Base-by-base conservation (phyloP, 768 basidiomycete genomes). In the Epithele typhae region DNA sequence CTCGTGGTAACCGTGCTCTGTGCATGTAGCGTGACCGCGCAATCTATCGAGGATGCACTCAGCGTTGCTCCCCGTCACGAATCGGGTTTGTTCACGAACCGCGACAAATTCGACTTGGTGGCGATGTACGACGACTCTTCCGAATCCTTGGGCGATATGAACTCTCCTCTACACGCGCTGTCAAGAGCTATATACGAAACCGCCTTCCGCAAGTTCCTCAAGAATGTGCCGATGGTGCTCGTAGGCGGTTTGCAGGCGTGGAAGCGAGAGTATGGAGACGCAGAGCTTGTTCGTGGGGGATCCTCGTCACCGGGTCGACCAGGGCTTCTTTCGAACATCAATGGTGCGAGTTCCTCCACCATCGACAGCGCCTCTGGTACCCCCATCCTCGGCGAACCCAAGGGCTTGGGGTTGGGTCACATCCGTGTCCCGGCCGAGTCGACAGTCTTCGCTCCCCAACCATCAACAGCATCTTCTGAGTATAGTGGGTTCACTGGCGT, bases 41-140 rank as follows among this genome's bases (percentile, higher is more conserved):
- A 73, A 37, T 71, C 69, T 22, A 76, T 98, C 9, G 92, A 95
- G 64, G 75, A 85, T 49, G 75, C 88, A 0, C 76, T 96, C 46
- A 67, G 78, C 4, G 69, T 89, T 25, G 81, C 79, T 0, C 90
- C 94, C 1, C 71, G 74, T 30, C 61, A 75, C 32, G 94, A 97
- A 65, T 72, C 71, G 37, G 72, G 74, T 2, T 71, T 87, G n/a
- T 98, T 98, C 63, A 63, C 69, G 34, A 87, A 91, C 50, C 87
- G 95, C 33, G 80, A 92, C 58, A 84, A 87, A 56, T 95, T 89
- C 61, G 93, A 96, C 55, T 65, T 94, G 18, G 81, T 99, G 21
- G 88, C 84, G 14, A 69, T 97, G 3, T 93, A 93, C 63, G 94
- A 98, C 63, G 58, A 75, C 40, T 63, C 71, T 24, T 82, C 88